Base-by-base conservation (phyloP, 148 eudicot species). In the Linanthus parryae region DNA sequence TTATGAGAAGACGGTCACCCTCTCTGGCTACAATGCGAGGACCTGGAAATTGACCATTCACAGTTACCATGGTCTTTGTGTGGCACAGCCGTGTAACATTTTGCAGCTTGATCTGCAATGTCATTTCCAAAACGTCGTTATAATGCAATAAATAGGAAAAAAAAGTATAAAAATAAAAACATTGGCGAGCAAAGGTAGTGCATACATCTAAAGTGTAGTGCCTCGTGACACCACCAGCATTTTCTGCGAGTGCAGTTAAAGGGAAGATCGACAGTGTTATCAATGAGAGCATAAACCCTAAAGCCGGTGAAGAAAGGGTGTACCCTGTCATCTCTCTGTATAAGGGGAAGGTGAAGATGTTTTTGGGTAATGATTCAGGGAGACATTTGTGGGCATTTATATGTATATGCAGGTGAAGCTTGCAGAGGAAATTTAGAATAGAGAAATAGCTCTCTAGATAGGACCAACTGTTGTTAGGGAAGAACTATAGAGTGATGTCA, bases 181-280 rank as follows among this genome's bases (percentile, higher is more conserved):
- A 3, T n/a, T 11, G 20, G 11, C 27, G 6, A 46, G 15, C 27
- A 8, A 26, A 48, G 35, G 20, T 26, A 27, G 21, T 5, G 30
- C 46, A 33, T 75, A 75, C 80, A 59, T 75, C 58, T 33, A 75
- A 75, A n/a, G 57, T 75, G 63, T 75, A 75, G 57, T 66, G 76
- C 61, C 80, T 70, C 34, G 80, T 75, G 19, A 70, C 42, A 40
- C 70, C 72, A n/a, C 49, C 45, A 46, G n/a, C n/a, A n/a, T n/a
- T n/a, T n/a, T n/a, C 53, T 16, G 37, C 48, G 29, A 42, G 16
- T 31, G 42, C 61, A 31, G 37, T 12, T 31, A 19, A 34, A 22
- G 30, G 16, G 17, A 48, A 15, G 35, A 48, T 34, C n/a, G 53
- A 27, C 19, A 48, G 30, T 28, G 16, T 48, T 48, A 48, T 28